Percentiles rank a stretch among this genome's conserved stretches.
phyloP scores from a whole-genome alignment of 345 rosid species.

The Camelina laxa region DNA sequence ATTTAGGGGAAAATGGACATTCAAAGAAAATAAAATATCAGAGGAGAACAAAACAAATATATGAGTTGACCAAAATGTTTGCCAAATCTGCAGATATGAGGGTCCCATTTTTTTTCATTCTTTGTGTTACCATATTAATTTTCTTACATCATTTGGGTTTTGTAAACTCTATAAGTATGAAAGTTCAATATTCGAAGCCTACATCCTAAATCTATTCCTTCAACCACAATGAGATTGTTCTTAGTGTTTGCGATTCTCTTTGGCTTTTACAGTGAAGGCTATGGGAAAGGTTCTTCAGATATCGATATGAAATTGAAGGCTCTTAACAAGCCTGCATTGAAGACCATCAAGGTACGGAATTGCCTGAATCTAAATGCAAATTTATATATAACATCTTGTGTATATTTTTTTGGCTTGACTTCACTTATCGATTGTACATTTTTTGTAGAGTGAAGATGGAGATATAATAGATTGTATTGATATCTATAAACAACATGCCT shows the following conservation, averaged over 20 bases:
- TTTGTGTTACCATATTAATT: neutral
- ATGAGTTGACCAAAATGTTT: neutral
- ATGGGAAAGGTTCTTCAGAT: conserved; percentile 26
- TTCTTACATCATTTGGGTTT: neutral
- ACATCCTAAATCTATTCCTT: neutral
- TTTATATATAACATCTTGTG: neutral
- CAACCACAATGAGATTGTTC: conserved; percentile 25
- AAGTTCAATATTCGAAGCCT: conserved; percentile 1
- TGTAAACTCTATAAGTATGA: conserved; percentile 1
- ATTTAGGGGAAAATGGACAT: neutral
- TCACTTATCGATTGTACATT: neutral
- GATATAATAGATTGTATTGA: conserved; percentile 62
- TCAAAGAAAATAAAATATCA: neutral
- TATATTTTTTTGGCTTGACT: neutral
- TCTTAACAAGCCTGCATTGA: conserved; percentile 57
- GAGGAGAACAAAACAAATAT: neutral
- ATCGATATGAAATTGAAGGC: conserved; percentile 48
- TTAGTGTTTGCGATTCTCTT: conserved; percentile 12
- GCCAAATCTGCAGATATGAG: neutral
- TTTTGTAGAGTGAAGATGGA: conserved; percentile 58
- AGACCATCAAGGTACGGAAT: conserved; percentile 47
- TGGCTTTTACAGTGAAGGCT: conserved; percentile 15
- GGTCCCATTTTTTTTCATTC: neutral
- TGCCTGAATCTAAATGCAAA: neutral
- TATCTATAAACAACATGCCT: conserved; percentile 59